Base-by-base conservation (phyloP, 441 rosid species). In the Populus hybrid region DNA sequence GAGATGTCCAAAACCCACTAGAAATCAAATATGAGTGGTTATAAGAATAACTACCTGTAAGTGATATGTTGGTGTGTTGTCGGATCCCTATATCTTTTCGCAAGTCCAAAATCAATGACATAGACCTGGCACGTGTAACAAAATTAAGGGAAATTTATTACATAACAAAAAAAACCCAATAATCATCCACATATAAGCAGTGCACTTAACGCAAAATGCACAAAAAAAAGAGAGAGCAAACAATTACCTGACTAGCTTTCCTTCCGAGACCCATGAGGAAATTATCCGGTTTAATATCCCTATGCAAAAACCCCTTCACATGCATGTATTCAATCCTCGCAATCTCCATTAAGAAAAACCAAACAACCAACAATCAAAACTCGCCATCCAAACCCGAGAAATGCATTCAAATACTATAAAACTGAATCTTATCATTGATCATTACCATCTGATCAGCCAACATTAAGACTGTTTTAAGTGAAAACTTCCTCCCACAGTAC, bases 261-360 rank as follows among this genome's bases (percentile, higher is more conserved):
- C 95, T 87, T 18, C 97, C 96, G 34, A 93, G 90, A 53, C 98
- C 99, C 98, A 95, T 95, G 72, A 95, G 95, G 67, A 93, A 95
- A 89, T 95, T 93, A 86, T 95, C 99, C 0, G 99, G 99, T 74
- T 93, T 93, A 30, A 95, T 93, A 80, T 93, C 98, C 86, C 98
- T 90, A 75, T 93, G 98, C 76, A 95, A 84, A 85, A 90, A 93
- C 32, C 98, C 97, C 84, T 91, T 95, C 9, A 96, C 89, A 80
- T 95, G 97, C 69, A 90, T 91, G 79, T 84, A 93, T 61, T 92
- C 98, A 75, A 93, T 91, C 82, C 99, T 92, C 30, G 99, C 87
- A 35, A 95, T 87, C 99, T 95, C 72, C 32, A 40, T 7, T n/a
- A 61, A 71, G 21, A 61, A 90, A 66, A 50, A 57, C 30, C n/a